Conservation (phyloP, 345 rosid species). For the Psidium friedrichsthalianum region DNA sequence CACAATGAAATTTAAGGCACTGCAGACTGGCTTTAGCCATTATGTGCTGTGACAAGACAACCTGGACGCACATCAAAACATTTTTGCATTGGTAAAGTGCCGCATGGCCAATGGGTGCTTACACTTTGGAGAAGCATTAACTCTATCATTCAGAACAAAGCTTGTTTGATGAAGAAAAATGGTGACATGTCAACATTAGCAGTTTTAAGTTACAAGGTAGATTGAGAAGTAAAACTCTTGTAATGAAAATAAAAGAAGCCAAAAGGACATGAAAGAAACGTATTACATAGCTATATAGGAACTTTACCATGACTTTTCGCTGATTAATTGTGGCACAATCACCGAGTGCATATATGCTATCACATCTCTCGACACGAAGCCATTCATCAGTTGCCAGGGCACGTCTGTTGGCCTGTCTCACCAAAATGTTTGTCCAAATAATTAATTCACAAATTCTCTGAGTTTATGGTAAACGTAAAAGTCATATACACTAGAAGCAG, state of each 20-base stretch:
- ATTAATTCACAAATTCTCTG: not conserved
- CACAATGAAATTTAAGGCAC: not conserved
- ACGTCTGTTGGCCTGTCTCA: conserved; percentile 62
- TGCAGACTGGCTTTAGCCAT: not conserved
- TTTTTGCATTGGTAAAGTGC: not conserved
- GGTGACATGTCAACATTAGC: not conserved
- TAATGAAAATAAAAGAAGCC: not conserved
- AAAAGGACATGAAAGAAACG: not conserved
- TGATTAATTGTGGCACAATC: conserved; percentile 98
- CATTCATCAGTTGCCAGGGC: conserved; percentile 97
- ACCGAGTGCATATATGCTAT: conserved; percentile 77
- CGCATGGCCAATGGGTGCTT: not conserved
- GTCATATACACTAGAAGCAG: not conserved
- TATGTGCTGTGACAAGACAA: not conserved
- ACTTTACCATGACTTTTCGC: conserved; percentile 88
- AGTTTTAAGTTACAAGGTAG: not conserved
- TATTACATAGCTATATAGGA: not conserved
- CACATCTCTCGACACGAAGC: conserved; percentile 78
- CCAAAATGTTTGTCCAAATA: not conserved
- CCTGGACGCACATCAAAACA: not conserved
- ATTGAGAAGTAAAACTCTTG: not conserved
- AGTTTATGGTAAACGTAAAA: not conserved
- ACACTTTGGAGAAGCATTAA: not conserved
- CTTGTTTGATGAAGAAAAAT: not conserved
- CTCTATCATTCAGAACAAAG: not conserved